Base-by-base conservation (phyloP, 2,329 filamentous ascomycete genomes). In the Gaeumannomyces sp. region DNA sequence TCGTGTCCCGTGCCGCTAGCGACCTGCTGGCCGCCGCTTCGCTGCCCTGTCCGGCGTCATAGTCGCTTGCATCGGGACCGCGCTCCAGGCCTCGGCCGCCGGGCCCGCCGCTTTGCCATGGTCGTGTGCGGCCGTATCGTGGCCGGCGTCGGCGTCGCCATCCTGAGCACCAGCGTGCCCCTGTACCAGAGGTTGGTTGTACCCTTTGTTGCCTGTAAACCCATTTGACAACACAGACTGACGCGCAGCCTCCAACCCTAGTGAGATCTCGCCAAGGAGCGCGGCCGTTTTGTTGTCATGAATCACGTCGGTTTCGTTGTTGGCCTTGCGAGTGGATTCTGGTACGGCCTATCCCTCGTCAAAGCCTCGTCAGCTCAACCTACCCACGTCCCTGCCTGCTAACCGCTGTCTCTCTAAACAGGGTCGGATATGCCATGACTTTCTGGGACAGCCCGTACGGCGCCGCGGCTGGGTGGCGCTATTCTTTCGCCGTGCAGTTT, bases 291-390 rank as follows among this genome's bases (percentile, higher is more conserved):
- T 65, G 83, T 87, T 1, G 83, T 85, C 13, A 77, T 86, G 72
- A 86, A 86, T 69, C 84, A 87, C 63, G 78, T 85, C 59, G 84
- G 85, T 3, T 81, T 87, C 65, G 80, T 86, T 29, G 77, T 78
- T 2, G 84, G 84, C 3, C 72, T 86, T 8, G 82, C 83, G 1
- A 69, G 71, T 6, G 84, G 83, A 0, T 83, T 86, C 65, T 86
- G 84, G 83, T 85, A 72, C 50, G 75, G 28, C 25, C 16, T 33
- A 8, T 56, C 38, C 7, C 60, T 22, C 13, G 35, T 13, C 28
- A 63, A 4, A 45, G 31, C 25, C 14, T 22, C 31, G 25, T 27
- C 13, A 38, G 31, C 22, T 57, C 19, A 2, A 7, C 11, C n/a
- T 38, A 25, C 11, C 5, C 27, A 38, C 22, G 13, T 63, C 6